A percentile compares a stretch with the other conserved stretches of the same genome.
Conservation (phyloP, 805 yeast species). For the Debaryomyces tyrocola region DNA sequence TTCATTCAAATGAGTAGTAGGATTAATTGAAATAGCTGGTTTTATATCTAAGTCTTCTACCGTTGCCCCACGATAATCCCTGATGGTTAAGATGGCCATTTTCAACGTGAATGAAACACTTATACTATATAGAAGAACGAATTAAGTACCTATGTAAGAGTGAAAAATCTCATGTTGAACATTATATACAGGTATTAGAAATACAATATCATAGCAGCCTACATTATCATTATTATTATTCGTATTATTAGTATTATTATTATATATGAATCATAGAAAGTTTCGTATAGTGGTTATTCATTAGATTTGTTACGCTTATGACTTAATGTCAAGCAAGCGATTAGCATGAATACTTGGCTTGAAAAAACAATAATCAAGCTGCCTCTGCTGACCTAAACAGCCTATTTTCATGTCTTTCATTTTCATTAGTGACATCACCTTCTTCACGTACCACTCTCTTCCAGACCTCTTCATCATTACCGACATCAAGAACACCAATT, state of each 20-base stretch:
- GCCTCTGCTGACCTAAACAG: constrained; percentile 36
- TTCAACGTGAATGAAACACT: too few species aligned
- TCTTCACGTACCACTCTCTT: constrained; percentile 67
- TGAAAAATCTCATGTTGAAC: too few species aligned
- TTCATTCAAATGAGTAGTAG: constrained; percentile 44
- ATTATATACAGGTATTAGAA: neutral
- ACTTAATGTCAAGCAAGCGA: too few species aligned
- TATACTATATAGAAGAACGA: too few species aligned
- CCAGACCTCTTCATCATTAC: constrained; percentile 83
- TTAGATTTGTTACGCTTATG: too few species aligned
- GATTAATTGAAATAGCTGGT: constrained; percentile 56
- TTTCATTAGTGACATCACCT: constrained; percentile 41
- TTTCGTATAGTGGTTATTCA: too few species aligned
- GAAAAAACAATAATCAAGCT: constrained; percentile 20
- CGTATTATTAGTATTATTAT: neutral
- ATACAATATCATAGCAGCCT: neutral
- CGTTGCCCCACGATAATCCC: constrained; percentile 51
- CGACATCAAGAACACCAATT: constrained; percentile 80
- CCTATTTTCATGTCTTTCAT: constrained; percentile 14
- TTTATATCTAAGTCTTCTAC: constrained; percentile 59
- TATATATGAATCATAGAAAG: neutral
- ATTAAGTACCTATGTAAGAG: too few species aligned
- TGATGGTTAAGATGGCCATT: constrained; percentile 4
- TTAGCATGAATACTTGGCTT: neutral
- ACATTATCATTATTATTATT: neutral